Evolutionary conservation across 108 stramenopile species (phyloP).

Genomic region (Cyclotella baltica): DNA sequence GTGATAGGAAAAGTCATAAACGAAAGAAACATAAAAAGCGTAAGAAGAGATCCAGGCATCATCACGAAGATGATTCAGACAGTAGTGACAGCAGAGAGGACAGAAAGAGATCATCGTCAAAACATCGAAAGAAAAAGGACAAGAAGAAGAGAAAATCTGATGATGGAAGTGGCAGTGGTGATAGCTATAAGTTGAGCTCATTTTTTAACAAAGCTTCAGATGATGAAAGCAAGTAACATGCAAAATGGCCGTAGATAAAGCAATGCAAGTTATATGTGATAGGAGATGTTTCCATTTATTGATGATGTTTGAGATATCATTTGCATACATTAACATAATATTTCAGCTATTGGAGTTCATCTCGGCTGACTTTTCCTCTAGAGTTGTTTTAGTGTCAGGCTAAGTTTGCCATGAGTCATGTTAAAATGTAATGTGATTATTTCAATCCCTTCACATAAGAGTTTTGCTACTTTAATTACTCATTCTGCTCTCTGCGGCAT

Average conservation of each 20-base stretch:
- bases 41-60: slow-evolving; percentile 44
- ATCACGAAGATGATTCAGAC: slow-evolving; percentile 23
- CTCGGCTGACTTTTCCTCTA: too few species aligned
- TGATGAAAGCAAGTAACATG: slow-evolving; percentile 26
- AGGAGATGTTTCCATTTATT: too few species aligned
- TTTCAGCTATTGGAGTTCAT: too few species aligned
- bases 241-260: too few species aligned
- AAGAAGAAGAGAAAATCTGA: slow-evolving; percentile 39
- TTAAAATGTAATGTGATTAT: too few species aligned
- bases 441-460: too few species aligned
- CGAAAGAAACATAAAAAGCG: slow-evolving; percentile 59
- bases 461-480: too few species aligned
- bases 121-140: slow-evolving; percentile 49
- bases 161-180: slow-evolving; percentile 59
- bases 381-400: too few species aligned
- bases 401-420: too few species aligned
- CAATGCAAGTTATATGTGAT: too few species aligned
- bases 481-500: too few species aligned
- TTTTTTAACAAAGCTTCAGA: slow-evolving; percentile 74
- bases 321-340: not conserved
- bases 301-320: too few species aligned
- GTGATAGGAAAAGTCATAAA: slow-evolving; percentile 38
- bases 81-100: slow-evolving; percentile 55
- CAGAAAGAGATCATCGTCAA: slow-evolving; percentile 50
- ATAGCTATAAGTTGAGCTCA: slow-evolving; percentile 71